Percentiles rank a stretch among this genome's conserved stretches.
Evolutionary conservation across 768 basidiomycete genomes (phyloP).

Genomic region (Galerina sulciceps): DNA sequence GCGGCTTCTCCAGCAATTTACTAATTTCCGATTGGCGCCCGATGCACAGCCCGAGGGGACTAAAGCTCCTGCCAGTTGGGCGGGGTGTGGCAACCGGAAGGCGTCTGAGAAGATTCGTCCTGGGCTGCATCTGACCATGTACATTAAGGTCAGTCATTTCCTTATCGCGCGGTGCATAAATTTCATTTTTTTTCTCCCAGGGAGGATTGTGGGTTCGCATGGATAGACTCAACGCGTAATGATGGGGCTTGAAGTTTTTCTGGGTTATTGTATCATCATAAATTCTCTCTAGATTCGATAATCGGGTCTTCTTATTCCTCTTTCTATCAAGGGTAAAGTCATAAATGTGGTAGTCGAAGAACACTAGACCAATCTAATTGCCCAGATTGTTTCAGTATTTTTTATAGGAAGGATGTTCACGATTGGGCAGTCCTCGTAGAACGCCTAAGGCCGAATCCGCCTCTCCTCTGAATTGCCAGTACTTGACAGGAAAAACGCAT

Average conservation of each 20-base stretch:
- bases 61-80: constrained; percentile 45
- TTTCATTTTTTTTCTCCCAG: constrained; percentile 14
- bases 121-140: constrained; percentile 46
- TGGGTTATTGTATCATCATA: background rate
- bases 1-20: constrained; percentile 54
- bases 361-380: too few species aligned
- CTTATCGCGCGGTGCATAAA: background rate
- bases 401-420: too few species aligned
- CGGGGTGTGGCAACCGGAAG: constrained; percentile 39
- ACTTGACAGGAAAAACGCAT: too few species aligned
- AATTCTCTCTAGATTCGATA: background rate
- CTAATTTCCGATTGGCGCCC: constrained; percentile 47
- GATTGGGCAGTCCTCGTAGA: too few species aligned
- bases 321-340: too few species aligned
- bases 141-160: constrained; percentile 27
- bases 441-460: too few species aligned
- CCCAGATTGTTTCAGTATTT: too few species aligned
- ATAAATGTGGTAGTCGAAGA: too few species aligned
- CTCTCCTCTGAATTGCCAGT: too few species aligned
- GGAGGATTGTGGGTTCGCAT: constrained; percentile 37
- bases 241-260: background rate
- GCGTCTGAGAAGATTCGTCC: constrained; percentile 42
- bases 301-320: background rate
- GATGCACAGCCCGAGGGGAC: constrained; percentile 27
- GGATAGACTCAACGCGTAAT: constrained; percentile 19